Percentiles rank a stretch among this genome's conserved stretches.
These are phyloP conservation scores for Beta lomatogona DNA, from an alignment of 179 eudicot genomes.

Conservation along the genomic window DNA sequence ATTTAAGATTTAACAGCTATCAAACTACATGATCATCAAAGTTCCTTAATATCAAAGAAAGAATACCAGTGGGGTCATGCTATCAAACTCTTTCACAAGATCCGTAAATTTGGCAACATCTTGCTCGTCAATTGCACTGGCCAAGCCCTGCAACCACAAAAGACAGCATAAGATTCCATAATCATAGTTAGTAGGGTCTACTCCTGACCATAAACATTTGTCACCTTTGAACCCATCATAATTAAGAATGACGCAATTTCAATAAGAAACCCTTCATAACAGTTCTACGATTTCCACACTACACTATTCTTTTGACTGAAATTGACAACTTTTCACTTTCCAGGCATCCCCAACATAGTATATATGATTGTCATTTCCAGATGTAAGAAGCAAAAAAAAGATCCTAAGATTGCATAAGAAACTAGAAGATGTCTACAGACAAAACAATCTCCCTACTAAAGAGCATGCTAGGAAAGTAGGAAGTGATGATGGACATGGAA, in stretches of 20 bases:
- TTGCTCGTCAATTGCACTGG: conserved; percentile 76
- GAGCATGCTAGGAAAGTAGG: no score
- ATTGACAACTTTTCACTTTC: background rate
- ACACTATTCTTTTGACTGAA: no score
- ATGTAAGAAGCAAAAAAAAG: no score
- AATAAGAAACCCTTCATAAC: no score
- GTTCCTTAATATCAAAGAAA: conserved; percentile 6
- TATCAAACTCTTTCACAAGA: conserved; percentile 82
- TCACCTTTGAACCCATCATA: background rate
- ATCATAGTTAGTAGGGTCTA: conserved; percentile 5
- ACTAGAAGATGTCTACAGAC: background rate
- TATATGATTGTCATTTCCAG: no score
- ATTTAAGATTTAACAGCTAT: background rate
- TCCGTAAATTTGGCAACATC: conserved; percentile 78
- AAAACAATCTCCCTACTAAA: background rate
- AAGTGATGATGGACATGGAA: background rate
- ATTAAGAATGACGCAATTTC: background rate
- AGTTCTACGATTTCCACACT: background rate
- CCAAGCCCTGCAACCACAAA: conserved; percentile 58
- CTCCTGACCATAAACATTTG: no score
- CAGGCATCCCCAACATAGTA: background rate
- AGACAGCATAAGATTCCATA: background rate
- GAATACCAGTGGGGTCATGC: conserved; percentile 88
- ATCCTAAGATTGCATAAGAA: background rate
- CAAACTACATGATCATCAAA: background rate